These are phyloP conservation scores for Neonectria hederae DNA, from an alignment of 2,329 filamentous ascomycete species.

Conservation along the genomic window DNA sequence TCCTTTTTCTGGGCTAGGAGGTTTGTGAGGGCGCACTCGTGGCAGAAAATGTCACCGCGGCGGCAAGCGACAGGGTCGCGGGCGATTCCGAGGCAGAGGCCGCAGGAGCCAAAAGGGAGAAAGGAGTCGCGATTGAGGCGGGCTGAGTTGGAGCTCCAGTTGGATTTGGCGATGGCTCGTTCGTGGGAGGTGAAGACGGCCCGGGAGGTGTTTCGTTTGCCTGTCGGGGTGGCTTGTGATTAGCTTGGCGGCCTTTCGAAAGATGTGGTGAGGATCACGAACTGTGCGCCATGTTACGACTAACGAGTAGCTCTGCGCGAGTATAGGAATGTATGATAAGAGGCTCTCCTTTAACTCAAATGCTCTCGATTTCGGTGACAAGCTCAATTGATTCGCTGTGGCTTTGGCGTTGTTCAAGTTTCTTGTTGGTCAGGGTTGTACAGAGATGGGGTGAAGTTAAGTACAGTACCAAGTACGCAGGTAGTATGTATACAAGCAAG, in stretches of 20 bases:
- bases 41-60: constrained; percentile 91
- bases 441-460: background rate
- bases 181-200: constrained; percentile 96
- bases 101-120: constrained; percentile 88
- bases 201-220: constrained; percentile 90
- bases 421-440: background rate
- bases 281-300: constrained; percentile 56
- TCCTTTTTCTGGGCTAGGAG: constrained; percentile 93
- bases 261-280: constrained; percentile 34
- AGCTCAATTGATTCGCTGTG: background rate
- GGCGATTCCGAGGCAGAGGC: constrained; percentile 84
- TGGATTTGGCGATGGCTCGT: constrained; percentile 79
- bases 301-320: constrained; percentile 1
- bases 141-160: constrained; percentile 85
- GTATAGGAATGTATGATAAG: too few relatives aligned
- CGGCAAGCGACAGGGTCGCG: constrained; percentile 85
- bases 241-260: background rate
- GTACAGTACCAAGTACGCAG: too few relatives aligned
- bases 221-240: constrained; percentile 46
- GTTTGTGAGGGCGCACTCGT: constrained; percentile 91
- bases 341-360: too few relatives aligned
- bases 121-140: constrained; percentile 91
- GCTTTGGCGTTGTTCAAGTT: background rate
- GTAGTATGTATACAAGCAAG: too few relatives aligned
- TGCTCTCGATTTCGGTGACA: background rate